Evolutionary conservation across 495 filamentous ascomycete species (phyloP), one percentile per base, ranked within the genome.

Genomic region (Xylaria scruposa): DNA sequence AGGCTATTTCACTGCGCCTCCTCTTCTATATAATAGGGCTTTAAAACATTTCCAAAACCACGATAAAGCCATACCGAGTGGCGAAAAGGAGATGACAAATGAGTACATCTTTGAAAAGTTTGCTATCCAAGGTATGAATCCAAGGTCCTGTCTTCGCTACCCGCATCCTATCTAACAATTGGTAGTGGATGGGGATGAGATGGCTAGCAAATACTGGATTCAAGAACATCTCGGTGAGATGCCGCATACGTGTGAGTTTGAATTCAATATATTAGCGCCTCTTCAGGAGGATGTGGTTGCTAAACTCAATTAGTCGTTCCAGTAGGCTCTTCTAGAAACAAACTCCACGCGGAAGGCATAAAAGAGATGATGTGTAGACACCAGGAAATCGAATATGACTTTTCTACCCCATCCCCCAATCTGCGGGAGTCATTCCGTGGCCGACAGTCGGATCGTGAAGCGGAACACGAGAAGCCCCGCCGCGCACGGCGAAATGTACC

Each of bases 131-230:
- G 77, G 77, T 67, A 73, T 3, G 67, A 77, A 54, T 7, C 59
- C 33, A 6, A 7, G 9, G 17, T 21, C 40, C 26, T 29, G 8
- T 42, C 36, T 19, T 0, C n/a, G 7, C 26, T 36, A 13, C 42
- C 4, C 2, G 8, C 12, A 4, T 4, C 38, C 56, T 5, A 9
- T 38, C 59, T 65, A 38, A 71, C 26, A 4, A 24, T 71, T 12
- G 1, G 26, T 44, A 79, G 77, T 79, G 54, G 75, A 78, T 46
- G 76, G 75, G 42, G 67, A 64, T 5, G 74, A 69, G 46, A 68
- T 79, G 74, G 76, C 73, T 13, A 76, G 74, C 54, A 78, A 76
- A 65, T 78, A 79, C 58, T 79, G 77, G 77, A 73, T 79, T 17
- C 75, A 70, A 51, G 76, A 78, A 60, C 77, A 79, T 68, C 72